A percentile compares a stretch with the other conserved stretches of the same genome.
Evolutionary conservation across 805 yeast species (phyloP).

Genomic region (Starmerella davenportii): DNA sequence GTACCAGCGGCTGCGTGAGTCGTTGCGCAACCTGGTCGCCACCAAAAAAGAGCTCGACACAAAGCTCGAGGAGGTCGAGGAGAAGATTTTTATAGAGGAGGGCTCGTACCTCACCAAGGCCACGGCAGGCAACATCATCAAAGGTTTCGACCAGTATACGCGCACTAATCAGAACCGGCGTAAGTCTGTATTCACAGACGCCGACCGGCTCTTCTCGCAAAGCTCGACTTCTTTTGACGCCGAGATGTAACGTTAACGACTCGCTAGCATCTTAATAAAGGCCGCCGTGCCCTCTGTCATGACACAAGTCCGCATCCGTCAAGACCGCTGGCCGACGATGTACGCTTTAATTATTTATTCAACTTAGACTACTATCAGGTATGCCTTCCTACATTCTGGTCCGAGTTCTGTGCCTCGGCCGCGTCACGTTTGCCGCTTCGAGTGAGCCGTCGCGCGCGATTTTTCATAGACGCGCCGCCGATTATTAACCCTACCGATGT

Average conservation of each 20-base stretch:
- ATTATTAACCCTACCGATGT: neutral
- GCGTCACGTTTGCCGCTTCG: too few species aligned
- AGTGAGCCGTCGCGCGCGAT: neutral
- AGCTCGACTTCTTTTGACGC: slow-evolving; percentile 30
- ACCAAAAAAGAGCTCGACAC: slow-evolving; percentile 50
- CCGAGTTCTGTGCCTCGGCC: too few species aligned
- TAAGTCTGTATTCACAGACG: slow-evolving; percentile 36
- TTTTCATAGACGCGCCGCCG: neutral
- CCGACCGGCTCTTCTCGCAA: slow-evolving; percentile 64
- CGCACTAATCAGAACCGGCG: slow-evolving; percentile 34
- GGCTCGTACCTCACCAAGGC: slow-evolving; percentile 60
- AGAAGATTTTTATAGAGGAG: slow-evolving; percentile 61
- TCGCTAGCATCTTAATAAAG: too few species aligned
- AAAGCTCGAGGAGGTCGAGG: slow-evolving; percentile 41
- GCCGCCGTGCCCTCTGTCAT: too few species aligned
- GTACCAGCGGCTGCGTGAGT: slow-evolving; percentile 49
- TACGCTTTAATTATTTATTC: neutral
- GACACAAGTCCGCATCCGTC: neutral
- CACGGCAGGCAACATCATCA: slow-evolving; percentile 62
- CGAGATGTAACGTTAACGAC: too few species aligned
- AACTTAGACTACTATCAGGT: neutral
- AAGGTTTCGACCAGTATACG: slow-evolving; percentile 72
- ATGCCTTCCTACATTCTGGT: too few species aligned
- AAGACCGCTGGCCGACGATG: neutral
- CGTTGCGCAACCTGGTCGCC: slow-evolving; percentile 43